Evolutionary conservation across 306 rosid species (phyloP).

Genomic region (Corylus heterophylla): DNA sequence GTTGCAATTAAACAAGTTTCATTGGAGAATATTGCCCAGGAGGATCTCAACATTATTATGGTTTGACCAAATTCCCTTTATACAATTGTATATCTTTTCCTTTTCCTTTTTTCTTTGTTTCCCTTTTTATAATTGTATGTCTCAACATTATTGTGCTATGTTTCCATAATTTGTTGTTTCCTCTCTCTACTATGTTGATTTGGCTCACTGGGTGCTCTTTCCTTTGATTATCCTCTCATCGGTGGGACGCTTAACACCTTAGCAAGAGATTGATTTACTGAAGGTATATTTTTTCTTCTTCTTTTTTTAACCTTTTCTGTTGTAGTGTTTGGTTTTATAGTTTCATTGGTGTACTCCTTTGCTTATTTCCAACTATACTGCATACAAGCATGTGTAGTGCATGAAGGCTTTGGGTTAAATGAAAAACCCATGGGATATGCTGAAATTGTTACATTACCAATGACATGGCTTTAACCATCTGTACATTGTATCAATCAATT

Average conservation of each 20-base stretch:
- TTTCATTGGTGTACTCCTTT: slow-evolving; percentile 15
- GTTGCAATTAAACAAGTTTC: slow-evolving; percentile 99
- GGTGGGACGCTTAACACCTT: slow-evolving; percentile 40
- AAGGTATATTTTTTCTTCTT: slow-evolving; percentile 58
- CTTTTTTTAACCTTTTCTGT: slow-evolving; percentile 11
- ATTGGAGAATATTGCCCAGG: slow-evolving; percentile 99
- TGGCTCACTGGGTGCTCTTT: slow-evolving; percentile 45
- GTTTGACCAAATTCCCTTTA: slow-evolving; percentile 44
- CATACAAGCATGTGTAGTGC: slow-evolving; percentile 9
- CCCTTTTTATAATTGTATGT: background rate
- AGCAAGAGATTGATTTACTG: slow-evolving; percentile 99
- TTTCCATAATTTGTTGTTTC: slow-evolving; percentile 26
- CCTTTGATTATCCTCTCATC: slow-evolving; percentile 30
- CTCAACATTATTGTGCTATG: background rate
- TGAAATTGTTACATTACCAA: background rate
- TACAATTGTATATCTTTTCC: slow-evolving; percentile 5
- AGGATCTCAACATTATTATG: slow-evolving; percentile 98
- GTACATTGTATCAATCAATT: background rate
- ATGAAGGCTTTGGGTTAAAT: slow-evolving; percentile 22
- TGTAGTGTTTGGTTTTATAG: slow-evolving; percentile 9
- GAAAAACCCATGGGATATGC: background rate
- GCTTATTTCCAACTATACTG: slow-evolving; percentile 12
- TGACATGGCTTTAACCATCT: background rate
- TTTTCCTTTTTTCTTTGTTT: background rate
- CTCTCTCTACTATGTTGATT: slow-evolving; percentile 16